Evolutionary conservation across 2,329 filamentous ascomycete genomes (phyloP).

Genomic region (Rugonectria rugulosa): DNA sequence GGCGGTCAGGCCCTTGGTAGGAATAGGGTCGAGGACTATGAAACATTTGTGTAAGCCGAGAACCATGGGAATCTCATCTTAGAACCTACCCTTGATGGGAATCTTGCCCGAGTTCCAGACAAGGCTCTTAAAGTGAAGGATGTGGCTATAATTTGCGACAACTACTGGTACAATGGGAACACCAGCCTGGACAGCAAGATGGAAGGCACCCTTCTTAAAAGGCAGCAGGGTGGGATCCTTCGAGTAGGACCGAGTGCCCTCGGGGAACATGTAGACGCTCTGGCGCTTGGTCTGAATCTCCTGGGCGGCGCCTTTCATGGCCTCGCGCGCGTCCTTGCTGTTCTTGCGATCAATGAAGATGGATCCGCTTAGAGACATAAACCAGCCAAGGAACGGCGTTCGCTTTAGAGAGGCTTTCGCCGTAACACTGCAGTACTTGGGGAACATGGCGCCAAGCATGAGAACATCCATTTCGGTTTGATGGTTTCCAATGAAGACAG

Average conservation of each 20-base stretch:
- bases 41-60: not conserved
- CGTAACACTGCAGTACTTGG: conserved; percentile 89
- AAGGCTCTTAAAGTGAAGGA: conserved; percentile 70
- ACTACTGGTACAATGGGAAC: conserved; percentile 92
- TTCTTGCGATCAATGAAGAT: conserved; percentile 97
- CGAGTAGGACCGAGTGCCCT: conserved; percentile 91
- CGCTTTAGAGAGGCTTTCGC: conserved; percentile 86
- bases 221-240: conserved; percentile 82
- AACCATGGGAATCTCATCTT: not conserved
- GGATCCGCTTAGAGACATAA: conserved; percentile 85
- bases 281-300: conserved; percentile 78
- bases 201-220: conserved; percentile 99
- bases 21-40: conserved; percentile 80
- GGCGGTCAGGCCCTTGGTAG: conserved; percentile 74
- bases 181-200: conserved; percentile 91
- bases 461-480: conserved; percentile 96
- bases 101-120: conserved; percentile 75
- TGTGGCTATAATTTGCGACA: conserved; percentile 79
- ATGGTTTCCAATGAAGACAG: conserved; percentile 93
- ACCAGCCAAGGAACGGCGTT: conserved; percentile 90
- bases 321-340: conserved; percentile 79
- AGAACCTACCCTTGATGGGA: conserved; percentile 72
- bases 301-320: conserved; percentile 82
- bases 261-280: conserved; percentile 87
- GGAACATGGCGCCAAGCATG: conserved; percentile 89